Evolutionary conservation across 2,329 filamentous ascomycete species (phyloP), one percentile per base, ranked within the genome.

Genomic region (Chaetomiaceae sp.): DNA sequence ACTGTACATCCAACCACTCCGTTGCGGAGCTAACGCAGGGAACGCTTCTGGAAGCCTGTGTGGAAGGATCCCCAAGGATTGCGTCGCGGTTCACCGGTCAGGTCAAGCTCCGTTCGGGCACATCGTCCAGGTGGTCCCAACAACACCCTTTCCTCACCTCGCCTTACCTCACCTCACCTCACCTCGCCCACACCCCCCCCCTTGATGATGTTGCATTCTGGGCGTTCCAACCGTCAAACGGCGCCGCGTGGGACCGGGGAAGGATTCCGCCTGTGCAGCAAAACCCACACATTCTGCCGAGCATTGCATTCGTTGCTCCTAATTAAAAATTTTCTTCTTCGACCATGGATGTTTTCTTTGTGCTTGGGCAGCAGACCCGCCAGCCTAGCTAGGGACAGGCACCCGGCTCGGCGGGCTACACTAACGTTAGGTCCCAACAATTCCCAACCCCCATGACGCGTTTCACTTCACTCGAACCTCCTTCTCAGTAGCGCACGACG

Each of bases 221-320:
- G 42, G 20, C 29, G 42, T 45, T 50, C 27, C 46, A 48, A 48
- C 49, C 44, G 44, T 53, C 58, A 53, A 60, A 60, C 58, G 44
- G 50, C 34, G 45, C n/a, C 52, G 48, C 51, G 32, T 58, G 53
- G 53, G 36, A 53, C 48, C 58, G 56, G 58, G 56, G 54, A 56
- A 60, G 54, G 50, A 48, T 54, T 57, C 58, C 58, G 56, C 52
- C 27, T 34, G 34, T 54, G 49, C 51, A 51, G 54, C 33, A 42
- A 40, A 48, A 3, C 20, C 11, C 27, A 46, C 51, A 51, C 49
- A 52, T 33, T 44, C 37, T 38, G 34, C 32, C 38, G 16, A n/a
- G 36, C 43, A 16, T 42, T 27, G 27, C 40, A 29, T 23, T 32
- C 36, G 42, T 30, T 25, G 29, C 30, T 46, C 50, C 18, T 36